phyloP scores from a whole-genome alignment of 148 eudicot species.

The Vaccinium darrowii region DNA sequence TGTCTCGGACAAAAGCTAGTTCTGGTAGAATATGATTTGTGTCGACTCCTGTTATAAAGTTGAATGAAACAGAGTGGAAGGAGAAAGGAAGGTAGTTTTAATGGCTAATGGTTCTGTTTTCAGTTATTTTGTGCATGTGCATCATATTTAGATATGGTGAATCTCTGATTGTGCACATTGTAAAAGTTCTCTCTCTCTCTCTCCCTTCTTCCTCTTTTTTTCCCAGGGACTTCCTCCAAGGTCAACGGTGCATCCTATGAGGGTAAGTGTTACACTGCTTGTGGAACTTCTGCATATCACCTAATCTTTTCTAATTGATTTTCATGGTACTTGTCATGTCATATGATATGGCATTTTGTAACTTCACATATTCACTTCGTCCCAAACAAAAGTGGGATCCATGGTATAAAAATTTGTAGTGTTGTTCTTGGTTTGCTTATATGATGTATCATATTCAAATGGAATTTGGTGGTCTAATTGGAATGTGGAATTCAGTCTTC shows the following conservation, averaged over 20 bases:
- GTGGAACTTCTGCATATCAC: constrained; percentile 6
- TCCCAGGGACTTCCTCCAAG: constrained; percentile 96
- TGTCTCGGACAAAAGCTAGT: not conserved
- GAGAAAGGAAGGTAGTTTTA: not conserved
- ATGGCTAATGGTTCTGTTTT: not conserved
- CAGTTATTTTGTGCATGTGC: not conserved
- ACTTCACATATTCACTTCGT: not conserved
- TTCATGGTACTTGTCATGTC: not conserved
- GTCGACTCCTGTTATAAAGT: not conserved
- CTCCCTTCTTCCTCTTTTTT: not conserved
- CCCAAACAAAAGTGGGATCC: not conserved
- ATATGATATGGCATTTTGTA: not conserved
- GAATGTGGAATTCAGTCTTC: not conserved
- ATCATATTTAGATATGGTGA: not conserved
- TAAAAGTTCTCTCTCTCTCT: not conserved
- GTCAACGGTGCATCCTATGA: constrained; percentile 97
- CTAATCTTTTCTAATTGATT: not conserved
- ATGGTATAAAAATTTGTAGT: not conserved
- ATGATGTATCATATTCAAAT: not conserved
- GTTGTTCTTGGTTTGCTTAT: not conserved
- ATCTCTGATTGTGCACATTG: not conserved
- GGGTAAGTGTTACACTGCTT: constrained; percentile 56
- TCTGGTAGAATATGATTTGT: not conserved
- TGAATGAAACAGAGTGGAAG: not conserved
- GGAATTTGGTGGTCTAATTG: not conserved